Conservation (phyloP, 208 protist genomes). For the Porcisia hertigi region DNA sequence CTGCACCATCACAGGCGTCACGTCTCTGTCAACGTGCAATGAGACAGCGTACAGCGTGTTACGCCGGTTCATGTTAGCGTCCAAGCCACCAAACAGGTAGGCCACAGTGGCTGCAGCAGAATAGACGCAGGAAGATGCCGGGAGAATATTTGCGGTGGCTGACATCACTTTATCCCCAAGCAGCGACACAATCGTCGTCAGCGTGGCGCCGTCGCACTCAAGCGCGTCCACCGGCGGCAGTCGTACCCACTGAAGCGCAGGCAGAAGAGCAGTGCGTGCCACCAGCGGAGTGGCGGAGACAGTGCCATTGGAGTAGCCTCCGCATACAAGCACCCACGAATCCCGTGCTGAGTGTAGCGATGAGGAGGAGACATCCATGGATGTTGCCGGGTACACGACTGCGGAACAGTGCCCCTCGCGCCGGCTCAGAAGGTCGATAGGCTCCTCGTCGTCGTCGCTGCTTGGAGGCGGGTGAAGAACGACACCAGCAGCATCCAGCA, state of each 20-base stretch:
- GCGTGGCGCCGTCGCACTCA: conserved; percentile 62
- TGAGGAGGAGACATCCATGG: background rate
- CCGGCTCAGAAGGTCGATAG: conserved; percentile 39
- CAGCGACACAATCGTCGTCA: conserved; percentile 31
- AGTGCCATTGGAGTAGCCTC: conserved; percentile 66
- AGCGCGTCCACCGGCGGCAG: conserved; percentile 29
- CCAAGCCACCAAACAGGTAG: conserved; percentile 78
- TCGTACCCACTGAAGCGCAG: conserved; percentile 38
- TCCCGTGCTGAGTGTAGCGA: background rate
- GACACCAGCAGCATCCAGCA: conserved; percentile 15
- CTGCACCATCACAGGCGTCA: conserved; percentile 1
- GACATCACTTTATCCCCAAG: background rate
- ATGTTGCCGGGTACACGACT: conserved; percentile 13
- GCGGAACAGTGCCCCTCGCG: conserved; percentile 76
- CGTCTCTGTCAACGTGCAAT: conserved; percentile 5
- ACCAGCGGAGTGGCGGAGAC: conserved; percentile 40
- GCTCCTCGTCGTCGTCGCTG: conserved; percentile 34
- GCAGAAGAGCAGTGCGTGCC: conserved; percentile 26
- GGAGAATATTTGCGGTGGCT: background rate
- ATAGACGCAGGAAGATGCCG: background rate
- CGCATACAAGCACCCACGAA: conserved; percentile 54
- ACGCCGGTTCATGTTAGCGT: conserved; percentile 40
- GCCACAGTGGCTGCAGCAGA: conserved; percentile 20
- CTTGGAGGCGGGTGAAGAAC: conserved; percentile 18
- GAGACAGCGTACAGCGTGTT: conserved; percentile 37